A percentile compares a stretch with the other conserved stretches of the same genome.
Conservation (phyloP, 1,139 yeast species). For the Scheffersomyces segobiensis region DNA sequence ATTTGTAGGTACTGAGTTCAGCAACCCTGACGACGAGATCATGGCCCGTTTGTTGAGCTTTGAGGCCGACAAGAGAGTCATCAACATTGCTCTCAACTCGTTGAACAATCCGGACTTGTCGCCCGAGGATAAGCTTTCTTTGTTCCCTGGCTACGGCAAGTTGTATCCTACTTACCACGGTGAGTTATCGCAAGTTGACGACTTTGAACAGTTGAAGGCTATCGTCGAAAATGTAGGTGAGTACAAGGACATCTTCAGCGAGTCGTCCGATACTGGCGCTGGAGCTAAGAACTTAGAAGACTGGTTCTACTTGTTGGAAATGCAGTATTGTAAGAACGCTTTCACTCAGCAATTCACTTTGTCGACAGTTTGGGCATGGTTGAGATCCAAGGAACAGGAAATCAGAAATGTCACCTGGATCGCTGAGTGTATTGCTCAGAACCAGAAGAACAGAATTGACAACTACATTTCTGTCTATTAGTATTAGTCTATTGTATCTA, state of each 20-base stretch:
- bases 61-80: conserved; percentile 94
- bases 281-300: conserved; percentile 74
- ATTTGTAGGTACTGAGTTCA: conserved; percentile 61
- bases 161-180: conserved; percentile 75
- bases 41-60: conserved; percentile 77
- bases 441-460: conserved; percentile 78
- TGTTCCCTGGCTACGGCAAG: conserved; percentile 80
- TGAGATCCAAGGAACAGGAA: conserved; percentile 94
- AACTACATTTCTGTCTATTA: conserved; percentile 74
- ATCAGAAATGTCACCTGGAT: conserved; percentile 97
- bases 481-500: conserved; percentile 2
- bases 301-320: conserved; percentile 88
- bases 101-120: conserved; percentile 74
- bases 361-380: conserved; percentile 94
- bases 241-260: conserved; percentile 69
- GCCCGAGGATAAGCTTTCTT: conserved; percentile 63
- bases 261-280: conserved; percentile 45
- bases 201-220: conserved; percentile 76
- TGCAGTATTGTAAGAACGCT: conserved; percentile 89
- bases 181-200: conserved; percentile 75
- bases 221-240: conserved; percentile 75
- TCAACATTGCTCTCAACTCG: conserved; percentile 89
- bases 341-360: conserved; percentile 95
- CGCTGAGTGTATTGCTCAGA: conserved; percentile 94
- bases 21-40: conserved; percentile 77